Conservation (phyloP, 1,139 yeast genomes). For the Magnusiomyces suaveolens region DNA sequence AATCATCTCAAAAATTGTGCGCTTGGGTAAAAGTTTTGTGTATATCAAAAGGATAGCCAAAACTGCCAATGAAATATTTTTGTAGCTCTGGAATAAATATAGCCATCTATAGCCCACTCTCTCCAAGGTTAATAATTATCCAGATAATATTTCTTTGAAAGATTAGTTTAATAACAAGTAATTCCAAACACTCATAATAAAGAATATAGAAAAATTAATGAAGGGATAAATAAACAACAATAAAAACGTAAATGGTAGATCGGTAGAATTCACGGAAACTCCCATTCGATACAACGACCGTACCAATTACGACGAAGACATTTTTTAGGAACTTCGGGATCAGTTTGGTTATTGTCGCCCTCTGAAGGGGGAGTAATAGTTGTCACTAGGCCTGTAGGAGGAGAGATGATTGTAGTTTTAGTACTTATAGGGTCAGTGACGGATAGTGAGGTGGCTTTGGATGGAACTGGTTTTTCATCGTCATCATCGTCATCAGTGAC, state of each 20-base stretch:
- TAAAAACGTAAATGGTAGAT: background rate
- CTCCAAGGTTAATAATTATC: too few relatives aligned
- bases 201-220: too few relatives aligned
- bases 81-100: too few relatives aligned
- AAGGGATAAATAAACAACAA: too few relatives aligned
- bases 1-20: too few relatives aligned
- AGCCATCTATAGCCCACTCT: too few relatives aligned
- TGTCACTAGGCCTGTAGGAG: conserved; percentile 7
- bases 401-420: conserved; percentile 4
- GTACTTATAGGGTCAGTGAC: background rate
- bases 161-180: too few relatives aligned
- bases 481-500: conserved; percentile 36
- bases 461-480: conserved; percentile 5
- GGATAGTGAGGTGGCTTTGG: background rate
- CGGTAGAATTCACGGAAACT: background rate
- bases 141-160: too few relatives aligned
- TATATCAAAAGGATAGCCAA: too few relatives aligned
- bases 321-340: conserved; percentile 15
- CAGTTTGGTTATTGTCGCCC: conserved; percentile 9
- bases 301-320: conserved; percentile 25
- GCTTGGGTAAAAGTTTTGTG: too few relatives aligned
- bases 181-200: too few relatives aligned
- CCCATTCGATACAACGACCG: conserved; percentile 22
- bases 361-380: conserved; percentile 11
- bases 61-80: too few relatives aligned